These are phyloP conservation scores for Aspergillus niger DNA, from an alignment of 2,329 filamentous ascomycete species.

Conservation along the genomic window DNA sequence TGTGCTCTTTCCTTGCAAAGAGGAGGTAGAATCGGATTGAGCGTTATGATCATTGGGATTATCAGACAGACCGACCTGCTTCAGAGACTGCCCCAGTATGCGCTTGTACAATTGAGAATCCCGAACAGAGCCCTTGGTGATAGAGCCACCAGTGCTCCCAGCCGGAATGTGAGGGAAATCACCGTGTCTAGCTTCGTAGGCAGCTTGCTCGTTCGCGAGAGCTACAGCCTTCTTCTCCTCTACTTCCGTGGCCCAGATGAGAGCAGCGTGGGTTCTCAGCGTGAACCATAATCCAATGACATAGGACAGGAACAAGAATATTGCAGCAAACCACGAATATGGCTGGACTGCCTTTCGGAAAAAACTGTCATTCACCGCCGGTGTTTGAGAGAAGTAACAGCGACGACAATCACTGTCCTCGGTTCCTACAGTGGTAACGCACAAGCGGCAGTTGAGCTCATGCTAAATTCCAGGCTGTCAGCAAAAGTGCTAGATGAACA, in stretches of 20 bases:
- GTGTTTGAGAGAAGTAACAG: conserved; percentile 89
- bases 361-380: conserved; percentile 82
- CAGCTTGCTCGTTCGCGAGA: conserved; percentile 31
- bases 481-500: neutral
- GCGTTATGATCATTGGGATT: conserved; percentile 48
- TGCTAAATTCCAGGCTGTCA: conserved; percentile 59
- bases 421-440: conserved; percentile 55
- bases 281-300: conserved; percentile 95
- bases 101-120: conserved; percentile 90
- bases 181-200: conserved; percentile 39
- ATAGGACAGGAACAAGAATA: conserved; percentile 87
- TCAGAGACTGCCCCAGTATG: conserved; percentile 86
- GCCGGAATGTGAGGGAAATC: conserved; percentile 34
- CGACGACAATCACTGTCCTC: conserved; percentile 72
- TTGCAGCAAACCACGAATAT: conserved; percentile 86
- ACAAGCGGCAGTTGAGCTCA: conserved; percentile 79
- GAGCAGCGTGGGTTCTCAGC: conserved; percentile 88
- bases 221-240: conserved; percentile 69
- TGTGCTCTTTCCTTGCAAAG: conserved; percentile 24
- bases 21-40: conserved; percentile 27
- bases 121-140: conserved; percentile 69
- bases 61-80: conserved; percentile 72
- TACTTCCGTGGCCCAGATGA: conserved; percentile 89
- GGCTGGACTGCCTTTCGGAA: conserved; percentile 88
- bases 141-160: conserved; percentile 44